Evolutionary conservation across 1,139 yeast genomes (phyloP).

Genomic region (Protomyces arabidopsidicola): DNA sequence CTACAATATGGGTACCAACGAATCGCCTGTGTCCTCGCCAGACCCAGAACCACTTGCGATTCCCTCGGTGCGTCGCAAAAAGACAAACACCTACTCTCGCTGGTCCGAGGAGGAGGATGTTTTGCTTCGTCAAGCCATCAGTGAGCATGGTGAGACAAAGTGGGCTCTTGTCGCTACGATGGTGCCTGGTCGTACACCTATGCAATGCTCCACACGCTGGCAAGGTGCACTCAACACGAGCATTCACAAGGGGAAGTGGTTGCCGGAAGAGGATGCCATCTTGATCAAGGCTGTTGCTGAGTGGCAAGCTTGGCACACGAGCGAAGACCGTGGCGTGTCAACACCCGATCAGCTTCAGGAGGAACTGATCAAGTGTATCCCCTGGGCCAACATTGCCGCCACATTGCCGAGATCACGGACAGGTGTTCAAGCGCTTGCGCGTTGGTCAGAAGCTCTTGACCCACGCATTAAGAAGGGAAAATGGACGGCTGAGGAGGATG

Average conservation of each 20-base stretch:
- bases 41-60: neutral
- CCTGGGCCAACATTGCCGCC: constrained; percentile 24
- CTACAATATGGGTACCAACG: neutral
- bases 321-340: constrained; percentile 8
- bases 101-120: constrained; percentile 24
- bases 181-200: constrained; percentile 29
- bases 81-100: constrained; percentile 13
- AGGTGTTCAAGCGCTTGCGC: constrained; percentile 90
- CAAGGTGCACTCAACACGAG: constrained; percentile 26
- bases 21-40: constrained; percentile 8
- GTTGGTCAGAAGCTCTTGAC: constrained; percentile 83
- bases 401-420: constrained; percentile 48
- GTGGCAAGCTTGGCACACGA: constrained; percentile 26
- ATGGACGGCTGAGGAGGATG: constrained; percentile 78
- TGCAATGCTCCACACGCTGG: constrained; percentile 29
- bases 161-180: constrained; percentile 24
- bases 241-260: constrained; percentile 28
- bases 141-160: constrained; percentile 16
- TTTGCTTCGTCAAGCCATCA: constrained; percentile 15
- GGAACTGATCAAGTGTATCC: constrained; percentile 16
- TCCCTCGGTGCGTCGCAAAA: constrained; percentile 1
- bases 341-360: constrained; percentile 7
- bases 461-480: constrained; percentile 76
- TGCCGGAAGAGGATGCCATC: constrained; percentile 25
- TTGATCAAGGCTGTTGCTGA: constrained; percentile 22